These are phyloP conservation scores for Cryptosporidium parvum DNA, from an alignment of 169 alveolate genomes.

Conservation along the genomic window DNA sequence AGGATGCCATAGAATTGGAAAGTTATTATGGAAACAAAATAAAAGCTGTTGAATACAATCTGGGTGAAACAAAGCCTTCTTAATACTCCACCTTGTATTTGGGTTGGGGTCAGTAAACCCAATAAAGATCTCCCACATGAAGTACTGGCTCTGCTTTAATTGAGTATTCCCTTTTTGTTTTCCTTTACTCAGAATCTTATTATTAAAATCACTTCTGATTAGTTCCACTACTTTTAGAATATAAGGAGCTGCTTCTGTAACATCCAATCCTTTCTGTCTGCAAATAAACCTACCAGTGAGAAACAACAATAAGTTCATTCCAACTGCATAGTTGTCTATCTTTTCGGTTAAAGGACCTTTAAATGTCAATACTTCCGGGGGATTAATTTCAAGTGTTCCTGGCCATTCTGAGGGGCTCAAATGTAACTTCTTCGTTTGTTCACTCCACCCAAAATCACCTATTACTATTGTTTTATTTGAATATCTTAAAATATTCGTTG, in stretches of 20 bases:
- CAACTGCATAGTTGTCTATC: conserved; percentile 86
- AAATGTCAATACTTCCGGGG: conserved; percentile 85
- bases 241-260: conserved; percentile 84
- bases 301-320: conserved; percentile 84
- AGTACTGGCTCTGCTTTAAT: conserved; percentile 56
- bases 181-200: conserved; percentile 77
- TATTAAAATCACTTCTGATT: conserved; percentile 82
- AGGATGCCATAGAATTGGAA: conserved; percentile 62
- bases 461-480: conserved; percentile 80
- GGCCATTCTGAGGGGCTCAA: conserved; percentile 86
- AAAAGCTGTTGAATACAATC: conserved; percentile 68
- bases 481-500: conserved; percentile 83
- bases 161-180: conserved; percentile 52
- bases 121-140: conserved; percentile 86
- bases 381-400: conserved; percentile 87
- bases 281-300: conserved; percentile 86
- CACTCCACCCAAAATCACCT: conserved; percentile 89
- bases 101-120: conserved; percentile 87
- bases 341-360: conserved; percentile 86
- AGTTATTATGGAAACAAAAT: conserved; percentile 43
- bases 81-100: conserved; percentile 79
- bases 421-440: conserved; percentile 80
- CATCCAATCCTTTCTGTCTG: conserved; percentile 85
- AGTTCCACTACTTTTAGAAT: conserved; percentile 81
- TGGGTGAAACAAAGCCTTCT: conserved; percentile 83